Percentiles rank a stretch among this genome's conserved stretches.
Evolutionary conservation across 2,329 filamentous ascomycete species (phyloP).

Genomic region (Tolypocladium sp.): DNA sequence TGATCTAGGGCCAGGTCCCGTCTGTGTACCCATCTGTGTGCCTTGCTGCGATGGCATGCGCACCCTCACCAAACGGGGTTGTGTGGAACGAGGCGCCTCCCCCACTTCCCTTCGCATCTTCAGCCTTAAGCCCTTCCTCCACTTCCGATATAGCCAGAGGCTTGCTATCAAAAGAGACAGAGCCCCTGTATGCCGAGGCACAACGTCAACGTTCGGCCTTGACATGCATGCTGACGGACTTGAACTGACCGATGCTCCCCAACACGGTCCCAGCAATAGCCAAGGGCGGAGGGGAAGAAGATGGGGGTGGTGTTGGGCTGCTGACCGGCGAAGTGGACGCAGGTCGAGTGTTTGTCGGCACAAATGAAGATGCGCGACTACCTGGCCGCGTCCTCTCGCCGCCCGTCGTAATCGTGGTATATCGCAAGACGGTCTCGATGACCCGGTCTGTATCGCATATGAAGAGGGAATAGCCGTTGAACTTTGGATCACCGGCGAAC

Average conservation of each 20-base stretch:
- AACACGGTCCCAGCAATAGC: conserved; percentile 5
- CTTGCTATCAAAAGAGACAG: not conserved
- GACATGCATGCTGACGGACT: not conserved
- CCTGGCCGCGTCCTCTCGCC: not conserved
- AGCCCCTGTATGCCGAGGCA: not conserved
- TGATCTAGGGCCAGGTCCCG: not conserved
- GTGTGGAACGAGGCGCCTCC: not conserved
- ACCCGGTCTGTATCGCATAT: conserved; percentile 10
- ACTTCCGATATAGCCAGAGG: conserved; percentile 4
- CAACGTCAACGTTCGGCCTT: not conserved
- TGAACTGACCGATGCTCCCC: conserved; percentile 7
- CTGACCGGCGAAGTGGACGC: not conserved
- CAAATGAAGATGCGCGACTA: not conserved
- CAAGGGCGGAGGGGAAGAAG: not conserved
- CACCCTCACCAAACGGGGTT: not conserved
- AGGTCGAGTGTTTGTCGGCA: not conserved
- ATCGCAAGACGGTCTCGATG: conserved; percentile 9
- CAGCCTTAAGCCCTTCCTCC: not conserved
- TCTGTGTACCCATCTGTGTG: not conserved
- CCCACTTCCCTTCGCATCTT: not conserved
- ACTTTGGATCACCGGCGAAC: conserved; percentile 4
- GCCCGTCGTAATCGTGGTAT: conserved; percentile 2
- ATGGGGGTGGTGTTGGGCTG: not conserved
- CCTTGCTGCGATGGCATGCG: too few species aligned
- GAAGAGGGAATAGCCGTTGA: conserved; percentile 10